Evolutionary conservation across 768 basidiomycete genomes (phyloP).

Genomic region (Lactarius deliciosus): DNA sequence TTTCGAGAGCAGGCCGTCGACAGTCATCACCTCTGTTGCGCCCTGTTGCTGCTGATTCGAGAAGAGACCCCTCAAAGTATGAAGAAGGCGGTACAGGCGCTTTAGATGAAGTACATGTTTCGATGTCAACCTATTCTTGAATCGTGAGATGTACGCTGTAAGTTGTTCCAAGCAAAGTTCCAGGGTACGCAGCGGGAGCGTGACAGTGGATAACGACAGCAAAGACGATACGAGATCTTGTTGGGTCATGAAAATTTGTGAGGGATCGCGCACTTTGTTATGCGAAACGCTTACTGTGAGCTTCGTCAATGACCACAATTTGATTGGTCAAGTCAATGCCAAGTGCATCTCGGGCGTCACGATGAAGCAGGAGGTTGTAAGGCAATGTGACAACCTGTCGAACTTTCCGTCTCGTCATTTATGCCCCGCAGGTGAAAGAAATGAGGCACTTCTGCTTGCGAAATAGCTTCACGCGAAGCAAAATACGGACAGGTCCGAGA

Average conservation of each 20-base stretch:
- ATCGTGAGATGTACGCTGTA: constrained; percentile 70
- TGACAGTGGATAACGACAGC: constrained; percentile 77
- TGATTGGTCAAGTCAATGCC: constrained; percentile 84
- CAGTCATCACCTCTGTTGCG: constrained; percentile 63
- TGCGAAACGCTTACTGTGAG: constrained; percentile 70
- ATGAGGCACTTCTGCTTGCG: constrained; percentile 74
- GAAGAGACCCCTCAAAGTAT: constrained; percentile 61
- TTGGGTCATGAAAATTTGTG: constrained; percentile 7
- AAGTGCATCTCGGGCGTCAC: constrained; percentile 78
- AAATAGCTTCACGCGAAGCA: constrained; percentile 81
- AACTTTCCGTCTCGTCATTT: constrained; percentile 11
- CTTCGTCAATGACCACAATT: constrained; percentile 91
- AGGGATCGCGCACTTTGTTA: not conserved
- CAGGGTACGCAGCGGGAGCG: constrained; percentile 58
- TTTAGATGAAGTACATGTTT: constrained; percentile 76
- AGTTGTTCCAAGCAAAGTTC: constrained; percentile 71
- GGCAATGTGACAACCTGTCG: constrained; percentile 84
- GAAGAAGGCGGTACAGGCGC: constrained; percentile 71
- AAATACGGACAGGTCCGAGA: constrained; percentile 88
- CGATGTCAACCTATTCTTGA: constrained; percentile 72
- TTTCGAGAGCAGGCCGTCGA: constrained; percentile 59
- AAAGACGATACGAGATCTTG: constrained; percentile 87
- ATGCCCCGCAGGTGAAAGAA: not conserved
- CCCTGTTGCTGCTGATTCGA: constrained; percentile 51
- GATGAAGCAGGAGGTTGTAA: constrained; percentile 88